Evolutionary conservation across 495 filamentous ascomycete species (phyloP), one percentile per base, ranked within the genome.

Genomic region (Talaromyces liani): DNA sequence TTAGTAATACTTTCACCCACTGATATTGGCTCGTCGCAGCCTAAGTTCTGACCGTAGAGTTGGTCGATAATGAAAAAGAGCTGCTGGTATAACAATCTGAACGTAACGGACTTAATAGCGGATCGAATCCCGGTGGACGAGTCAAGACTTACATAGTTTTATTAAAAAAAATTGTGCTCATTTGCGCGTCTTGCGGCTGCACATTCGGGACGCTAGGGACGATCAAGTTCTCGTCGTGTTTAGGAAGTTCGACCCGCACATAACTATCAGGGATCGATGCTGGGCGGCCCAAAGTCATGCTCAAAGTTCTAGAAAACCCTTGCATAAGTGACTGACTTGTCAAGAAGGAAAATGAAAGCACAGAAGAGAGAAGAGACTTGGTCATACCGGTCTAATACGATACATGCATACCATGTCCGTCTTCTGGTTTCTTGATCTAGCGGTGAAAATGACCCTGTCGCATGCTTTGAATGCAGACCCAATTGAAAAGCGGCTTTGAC

Each of bases 321-420:
- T 36, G 33, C 33, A 12, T 36, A 12, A 36, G 33, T 2, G 8
- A 27, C 10, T 36, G 9, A 10, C 45, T 7, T 51, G 16, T 51
- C 6, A 18, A 20, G 29, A 4, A 4, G 12, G 31, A 27, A 24
- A 27, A 27, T 5, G 41, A 34, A 14, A 39, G 57, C 8, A 59
- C 3, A 27, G 14, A 39, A 57, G 29, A 60, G 22, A 14, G 4
- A 22, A 41, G 34, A 16, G n/a, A 22, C 1, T 22, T 22, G 27
- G 33, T 27, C 29, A 63, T 67, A 77, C 75, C 76, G 64, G 29
- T 81, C 79, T n/a, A 81, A 65, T 12, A 80, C 63, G 0, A 80
- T 70, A 60, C 79, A 81, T 0, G 73, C 75, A 51, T 72, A 81
- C 79, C 79, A 81, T 2, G 75, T 75, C 2, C 79, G 70, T 62